Evolutionary conservation across 106 monocot species (phyloP).

Genomic region (Iris macrosiphon): DNA sequence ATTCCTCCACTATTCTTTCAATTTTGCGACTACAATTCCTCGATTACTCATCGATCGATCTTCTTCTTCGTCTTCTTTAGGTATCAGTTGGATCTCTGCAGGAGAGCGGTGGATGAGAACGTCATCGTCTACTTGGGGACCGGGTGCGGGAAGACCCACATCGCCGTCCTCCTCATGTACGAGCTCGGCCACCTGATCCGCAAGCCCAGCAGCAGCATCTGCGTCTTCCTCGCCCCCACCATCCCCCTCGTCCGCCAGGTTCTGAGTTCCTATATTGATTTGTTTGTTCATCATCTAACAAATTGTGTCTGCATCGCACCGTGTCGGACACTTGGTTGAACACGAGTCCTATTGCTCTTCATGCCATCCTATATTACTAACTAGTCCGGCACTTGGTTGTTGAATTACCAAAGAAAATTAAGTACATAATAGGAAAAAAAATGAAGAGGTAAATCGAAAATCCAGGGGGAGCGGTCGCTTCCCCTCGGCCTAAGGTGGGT

Average conservation of each 20-base stretch:
- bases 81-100: slow-evolving; percentile 89
- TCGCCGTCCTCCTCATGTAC: slow-evolving; percentile 86
- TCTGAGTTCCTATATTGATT: neutral
- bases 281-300: neutral
- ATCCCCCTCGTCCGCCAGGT: slow-evolving; percentile 89
- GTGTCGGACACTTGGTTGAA: too few species aligned
- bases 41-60: neutral
- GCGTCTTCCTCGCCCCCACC: slow-evolving; percentile 87
- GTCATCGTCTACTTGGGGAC: slow-evolving; percentile 85
- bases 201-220: slow-evolving; percentile 63
- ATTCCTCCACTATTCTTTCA: neutral
- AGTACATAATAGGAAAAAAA: too few species aligned
- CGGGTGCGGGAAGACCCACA: slow-evolving; percentile 94
- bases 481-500: too few species aligned
- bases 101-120: slow-evolving; percentile 74
- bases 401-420: too few species aligned
- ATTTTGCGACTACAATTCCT: neutral
- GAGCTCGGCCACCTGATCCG: slow-evolving; percentile 66
- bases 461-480: too few species aligned
- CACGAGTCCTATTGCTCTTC: too few species aligned
- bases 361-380: too few species aligned
- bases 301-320: too few species aligned
- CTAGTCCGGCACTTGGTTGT: too few species aligned
- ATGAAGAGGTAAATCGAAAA: too few species aligned
- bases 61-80: slow-evolving; percentile 14